phyloP scores from a whole-genome alignment of 2,329 filamentous ascomycete species.

The Cercospora zeae-maydis region DNA sequence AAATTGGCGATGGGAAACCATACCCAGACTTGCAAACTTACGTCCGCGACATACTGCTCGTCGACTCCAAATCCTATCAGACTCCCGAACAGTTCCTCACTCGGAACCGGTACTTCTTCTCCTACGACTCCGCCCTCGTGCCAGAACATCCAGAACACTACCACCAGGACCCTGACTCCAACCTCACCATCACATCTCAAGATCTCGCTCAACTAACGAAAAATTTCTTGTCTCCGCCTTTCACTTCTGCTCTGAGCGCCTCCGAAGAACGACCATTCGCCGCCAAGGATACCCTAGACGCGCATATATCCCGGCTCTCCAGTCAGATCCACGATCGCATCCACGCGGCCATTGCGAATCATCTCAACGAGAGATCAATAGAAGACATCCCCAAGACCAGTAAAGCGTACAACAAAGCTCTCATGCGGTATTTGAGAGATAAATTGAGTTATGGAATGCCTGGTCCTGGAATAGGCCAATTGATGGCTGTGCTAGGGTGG shows the following conservation, averaged over 20 bases:
- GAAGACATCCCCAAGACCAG: slow-evolving; percentile 13
- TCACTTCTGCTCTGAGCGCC: neutral
- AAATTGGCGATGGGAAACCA: neutral
- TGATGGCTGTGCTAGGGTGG: slow-evolving; percentile 55
- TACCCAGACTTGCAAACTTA: slow-evolving; percentile 42
- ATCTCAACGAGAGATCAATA: neutral
- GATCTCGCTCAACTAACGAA: neutral
- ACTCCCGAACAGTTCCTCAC: slow-evolving; percentile 54
- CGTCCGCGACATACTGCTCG: slow-evolving; percentile 50
- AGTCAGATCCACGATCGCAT: neutral
- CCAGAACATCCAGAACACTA: slow-evolving; percentile 13
- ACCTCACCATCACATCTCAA: neutral
- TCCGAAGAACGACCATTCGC: neutral
- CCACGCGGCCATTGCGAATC: neutral
- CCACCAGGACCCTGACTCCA: neutral
- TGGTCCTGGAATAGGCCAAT: slow-evolving; percentile 53
- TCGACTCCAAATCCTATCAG: slow-evolving; percentile 57
- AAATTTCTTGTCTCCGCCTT: neutral
- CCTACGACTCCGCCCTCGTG: slow-evolving; percentile 22
- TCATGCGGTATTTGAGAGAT: slow-evolving; percentile 57
- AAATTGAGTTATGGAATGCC: slow-evolving; percentile 52
- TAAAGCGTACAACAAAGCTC: slow-evolving; percentile 33
- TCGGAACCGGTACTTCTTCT: slow-evolving; percentile 58
- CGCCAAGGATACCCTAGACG: neutral
- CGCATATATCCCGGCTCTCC: neutral